Conservation (phyloP, 345 rosid species). For the Moricandia moricandioides region DNA sequence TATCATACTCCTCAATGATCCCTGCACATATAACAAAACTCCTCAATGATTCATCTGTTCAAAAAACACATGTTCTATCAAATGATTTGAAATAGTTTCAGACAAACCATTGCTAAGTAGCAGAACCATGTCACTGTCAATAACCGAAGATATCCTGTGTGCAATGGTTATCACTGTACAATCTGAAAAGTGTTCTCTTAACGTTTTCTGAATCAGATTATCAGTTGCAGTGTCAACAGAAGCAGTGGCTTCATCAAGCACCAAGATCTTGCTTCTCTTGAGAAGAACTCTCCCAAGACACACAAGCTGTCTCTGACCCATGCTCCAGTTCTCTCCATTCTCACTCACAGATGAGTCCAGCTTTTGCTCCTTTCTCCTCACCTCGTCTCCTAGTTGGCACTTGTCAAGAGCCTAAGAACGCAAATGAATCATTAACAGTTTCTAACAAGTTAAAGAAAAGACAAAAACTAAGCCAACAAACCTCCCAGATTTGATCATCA, state of each 20-base stretch:
- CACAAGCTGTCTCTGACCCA: slow-evolving; percentile 86
- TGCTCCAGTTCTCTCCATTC: slow-evolving; percentile 95
- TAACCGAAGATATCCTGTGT: slow-evolving; percentile 79
- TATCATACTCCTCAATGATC: slow-evolving; percentile 60
- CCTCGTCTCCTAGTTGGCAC: slow-evolving; percentile 92
- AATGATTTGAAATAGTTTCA: background rate
- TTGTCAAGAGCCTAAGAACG: slow-evolving; percentile 77
- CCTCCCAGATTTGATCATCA: slow-evolving; percentile 92
- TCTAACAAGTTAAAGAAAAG: background rate
- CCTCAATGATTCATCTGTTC: slow-evolving; percentile 7
- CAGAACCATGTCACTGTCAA: slow-evolving; percentile 79
- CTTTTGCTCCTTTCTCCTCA: slow-evolving; percentile 69
- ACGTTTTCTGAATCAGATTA: slow-evolving; percentile 69
- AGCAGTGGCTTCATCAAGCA: slow-evolving; percentile 90
- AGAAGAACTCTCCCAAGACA: slow-evolving; percentile 83
- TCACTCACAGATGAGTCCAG: slow-evolving; percentile 74
- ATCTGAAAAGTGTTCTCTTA: slow-evolving; percentile 58
- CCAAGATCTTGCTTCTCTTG: slow-evolving; percentile 74
- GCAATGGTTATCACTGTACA: slow-evolving; percentile 81
- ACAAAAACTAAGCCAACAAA: slow-evolving; percentile 23
- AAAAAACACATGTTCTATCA: background rate
- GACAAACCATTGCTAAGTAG: slow-evolving; percentile 65
- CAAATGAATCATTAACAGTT: too few species aligned
- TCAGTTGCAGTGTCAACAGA: slow-evolving; percentile 88
- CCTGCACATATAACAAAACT: slow-evolving; percentile 43